Base-by-base conservation (phyloP, 345 rosid species). In the Trapa bicornis region DNA sequence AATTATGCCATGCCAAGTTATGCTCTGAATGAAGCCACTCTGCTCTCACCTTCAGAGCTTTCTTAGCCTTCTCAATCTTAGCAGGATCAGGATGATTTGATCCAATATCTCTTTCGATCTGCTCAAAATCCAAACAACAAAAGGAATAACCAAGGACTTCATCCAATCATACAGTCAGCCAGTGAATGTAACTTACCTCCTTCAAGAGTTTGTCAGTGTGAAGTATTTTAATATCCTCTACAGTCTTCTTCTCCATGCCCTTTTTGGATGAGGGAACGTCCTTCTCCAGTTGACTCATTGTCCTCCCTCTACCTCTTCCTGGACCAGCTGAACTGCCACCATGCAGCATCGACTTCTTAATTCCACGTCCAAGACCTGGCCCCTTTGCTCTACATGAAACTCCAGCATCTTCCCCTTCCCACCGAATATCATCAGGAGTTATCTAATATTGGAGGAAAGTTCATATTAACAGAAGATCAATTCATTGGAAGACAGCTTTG, bases 291-390 rank as follows among this genome's bases (percentile, higher is more conserved):
- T 75, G 87, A 72, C 76, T 75, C 71, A 84, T 88, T 38, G 74
- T 62, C 75, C 75, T 80, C 71, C 96, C 99, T 81, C 96, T 85
- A 72, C 99, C 97, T 80, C 99, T 87, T 78, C 99, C 96, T 38
- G 76, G 70, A 41, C 80, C 84, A 37, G 78, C 47, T 56, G 73
- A 69, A 1, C 74, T 79, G 70, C 93, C 99, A 83, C 89, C 89
- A 67, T 92, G 92, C 50, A 84, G 63, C 83, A 80, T 74, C 41
- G 89, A 58, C 76, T 91, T 91, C 81, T 84, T 75, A 65, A 70
- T 78, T 74, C 96, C 98, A 54, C 89, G 91, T 58, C 89, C 98
- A 61, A 81, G 91, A 76, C 92, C 97, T 42, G 94, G 90, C 32
- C 88, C 93, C 37, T 91, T 86, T 73, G 90, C 97, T 87, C 80